Percentiles rank a stretch among this genome's conserved stretches.
Conservation (phyloP, 495 filamentous ascomycete species). For the Daldinia decipiens region DNA sequence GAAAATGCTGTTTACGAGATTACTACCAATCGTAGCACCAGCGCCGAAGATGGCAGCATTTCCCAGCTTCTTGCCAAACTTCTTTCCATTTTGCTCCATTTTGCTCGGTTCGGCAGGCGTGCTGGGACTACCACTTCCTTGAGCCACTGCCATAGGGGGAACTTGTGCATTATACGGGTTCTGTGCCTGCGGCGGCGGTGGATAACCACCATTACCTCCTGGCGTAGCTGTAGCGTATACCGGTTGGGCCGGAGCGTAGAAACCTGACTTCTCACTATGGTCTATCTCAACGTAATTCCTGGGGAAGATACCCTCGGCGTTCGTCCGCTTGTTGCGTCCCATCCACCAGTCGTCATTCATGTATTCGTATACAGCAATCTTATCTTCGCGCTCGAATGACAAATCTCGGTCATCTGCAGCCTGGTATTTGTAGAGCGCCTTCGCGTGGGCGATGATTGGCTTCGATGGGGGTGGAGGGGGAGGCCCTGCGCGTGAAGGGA, state of each 20-base stretch:
- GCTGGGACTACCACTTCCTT: constrained; percentile 31
- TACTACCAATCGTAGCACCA: constrained; percentile 88
- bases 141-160: constrained; percentile 60
- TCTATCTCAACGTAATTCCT: constrained; percentile 80
- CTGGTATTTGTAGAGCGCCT: constrained; percentile 84
- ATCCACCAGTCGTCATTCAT: constrained; percentile 98
- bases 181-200: constrained; percentile 51
- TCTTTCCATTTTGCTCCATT: constrained; percentile 64
- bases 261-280: constrained; percentile 48
- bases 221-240: constrained; percentile 42
- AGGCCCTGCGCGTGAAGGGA: constrained; percentile 62
- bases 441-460: constrained; percentile 73
- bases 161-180: constrained; percentile 63
- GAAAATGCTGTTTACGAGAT: constrained; percentile 94
- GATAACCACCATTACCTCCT: constrained; percentile 40
- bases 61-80: constrained; percentile 78
- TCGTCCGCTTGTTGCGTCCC: constrained; percentile 82
- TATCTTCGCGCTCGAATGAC: constrained; percentile 77
- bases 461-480: constrained; percentile 61
- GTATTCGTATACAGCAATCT: constrained; percentile 82
- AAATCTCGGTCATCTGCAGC: constrained; percentile 83
- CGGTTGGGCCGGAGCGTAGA: constrained; percentile 47
- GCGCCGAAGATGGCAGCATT: constrained; percentile 83
- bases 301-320: constrained; percentile 89
- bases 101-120: constrained; percentile 49